Evolutionary conservation across 495 filamentous ascomycete genomes (phyloP).

Genomic region (Hypoxylon cercidicola): DNA sequence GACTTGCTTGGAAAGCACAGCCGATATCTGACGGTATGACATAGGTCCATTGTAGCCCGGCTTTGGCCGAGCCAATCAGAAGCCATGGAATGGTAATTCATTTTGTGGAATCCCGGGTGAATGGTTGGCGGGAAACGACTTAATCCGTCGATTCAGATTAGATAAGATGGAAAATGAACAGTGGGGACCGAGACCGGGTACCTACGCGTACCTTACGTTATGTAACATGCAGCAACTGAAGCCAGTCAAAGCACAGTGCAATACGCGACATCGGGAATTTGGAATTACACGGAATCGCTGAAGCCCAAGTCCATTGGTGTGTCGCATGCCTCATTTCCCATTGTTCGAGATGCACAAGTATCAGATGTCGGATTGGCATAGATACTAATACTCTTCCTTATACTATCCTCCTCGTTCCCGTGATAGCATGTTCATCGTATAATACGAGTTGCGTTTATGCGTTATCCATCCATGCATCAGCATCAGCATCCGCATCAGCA

Average conservation of each 20-base stretch:
- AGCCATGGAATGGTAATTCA: conserved; percentile 44
- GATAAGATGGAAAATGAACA: background rate
- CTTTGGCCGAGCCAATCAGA: conserved; percentile 55
- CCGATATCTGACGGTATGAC: conserved; percentile 49
- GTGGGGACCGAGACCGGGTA: background rate
- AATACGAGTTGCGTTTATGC: conserved; percentile 12
- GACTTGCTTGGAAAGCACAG: conserved; percentile 30
- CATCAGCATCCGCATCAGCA: too few relatives aligned
- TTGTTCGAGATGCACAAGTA: conserved; percentile 4
- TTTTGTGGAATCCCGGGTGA: conserved; percentile 4
- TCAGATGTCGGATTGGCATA: background rate
- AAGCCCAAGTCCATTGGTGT: conserved; percentile 1
- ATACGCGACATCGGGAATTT: background rate
- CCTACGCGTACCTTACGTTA: background rate
- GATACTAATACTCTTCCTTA: background rate
- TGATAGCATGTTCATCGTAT: conserved; percentile 3
- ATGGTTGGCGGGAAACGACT: background rate
- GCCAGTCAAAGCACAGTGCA: background rate
- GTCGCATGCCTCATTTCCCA: conserved; percentile 22
- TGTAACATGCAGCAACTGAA: too few relatives aligned
- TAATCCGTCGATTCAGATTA: conserved; percentile 1
- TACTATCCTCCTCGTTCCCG: background rate
- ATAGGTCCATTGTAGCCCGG: conserved; percentile 49
- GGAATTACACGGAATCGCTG: conserved; percentile 1
- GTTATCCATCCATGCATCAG: conserved; percentile 11